These are phyloP conservation scores for Abrus precatorius DNA, from an alignment of 306 rosid genomes.

Conservation along the genomic window DNA sequence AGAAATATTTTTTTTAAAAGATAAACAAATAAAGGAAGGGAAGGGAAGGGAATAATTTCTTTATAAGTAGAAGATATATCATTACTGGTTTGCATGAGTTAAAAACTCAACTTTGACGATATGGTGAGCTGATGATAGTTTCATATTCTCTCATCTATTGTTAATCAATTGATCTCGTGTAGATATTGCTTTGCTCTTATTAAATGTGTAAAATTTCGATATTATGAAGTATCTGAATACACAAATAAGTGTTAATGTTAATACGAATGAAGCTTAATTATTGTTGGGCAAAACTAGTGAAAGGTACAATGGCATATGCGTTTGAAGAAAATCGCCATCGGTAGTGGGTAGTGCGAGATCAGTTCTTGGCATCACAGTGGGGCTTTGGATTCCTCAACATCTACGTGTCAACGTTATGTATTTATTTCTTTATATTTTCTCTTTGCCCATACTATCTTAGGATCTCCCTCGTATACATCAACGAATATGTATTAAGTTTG, in stretches of 20 bases:
- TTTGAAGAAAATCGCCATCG: conserved; percentile 1
- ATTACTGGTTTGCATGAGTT: too few relatives aligned
- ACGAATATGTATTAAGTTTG: not conserved
- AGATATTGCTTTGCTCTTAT: too few relatives aligned
- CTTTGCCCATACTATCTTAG: not conserved
- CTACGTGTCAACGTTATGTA: conserved; percentile 1
- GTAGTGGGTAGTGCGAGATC: conserved; percentile 44
- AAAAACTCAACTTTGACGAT: too few relatives aligned
- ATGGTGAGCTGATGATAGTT: too few relatives aligned
- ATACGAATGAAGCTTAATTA: conserved; percentile 43
- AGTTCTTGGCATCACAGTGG: conserved; percentile 52
- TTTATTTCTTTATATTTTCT: not conserved
- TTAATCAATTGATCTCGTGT: too few relatives aligned
- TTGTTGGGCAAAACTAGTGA: conserved; percentile 5
- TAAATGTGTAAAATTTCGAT: not conserved
- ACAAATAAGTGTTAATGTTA: too few relatives aligned
- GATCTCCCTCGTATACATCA: not conserved
- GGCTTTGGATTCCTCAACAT: conserved; percentile 38
- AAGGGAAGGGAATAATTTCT: too few relatives aligned
- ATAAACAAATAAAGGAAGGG: too few relatives aligned
- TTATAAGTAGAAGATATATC: too few relatives aligned
- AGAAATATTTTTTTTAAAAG: too few relatives aligned
- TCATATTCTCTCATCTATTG: too few relatives aligned
- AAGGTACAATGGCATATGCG: conserved; percentile 26
- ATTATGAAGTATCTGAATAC: not conserved